Conservation (phyloP, 306 rosid species). For the Boehmeria nivea region DNA sequence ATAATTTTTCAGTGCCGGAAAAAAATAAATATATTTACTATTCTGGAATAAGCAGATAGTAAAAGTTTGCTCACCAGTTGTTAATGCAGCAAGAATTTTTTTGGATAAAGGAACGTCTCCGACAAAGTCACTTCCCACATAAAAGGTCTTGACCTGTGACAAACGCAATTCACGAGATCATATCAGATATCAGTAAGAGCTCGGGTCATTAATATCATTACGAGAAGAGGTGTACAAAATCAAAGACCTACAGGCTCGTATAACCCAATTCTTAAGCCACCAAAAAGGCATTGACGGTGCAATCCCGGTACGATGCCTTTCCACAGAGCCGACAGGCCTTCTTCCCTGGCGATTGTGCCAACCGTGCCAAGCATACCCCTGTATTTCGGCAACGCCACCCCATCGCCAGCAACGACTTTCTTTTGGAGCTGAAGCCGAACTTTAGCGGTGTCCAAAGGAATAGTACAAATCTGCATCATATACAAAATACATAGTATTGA, state of each 20-base stretch:
- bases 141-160: constrained; percentile 68
- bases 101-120: constrained; percentile 89
- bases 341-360: constrained; percentile 91
- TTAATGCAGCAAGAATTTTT: constrained; percentile 87
- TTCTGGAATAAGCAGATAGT: no score
- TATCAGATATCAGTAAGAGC: constrained; percentile 19
- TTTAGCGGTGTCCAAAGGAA: constrained; percentile 97
- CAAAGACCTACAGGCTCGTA: constrained; percentile 79
- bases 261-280: constrained; percentile 86
- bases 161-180: constrained; percentile 13
- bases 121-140: constrained; percentile 73
- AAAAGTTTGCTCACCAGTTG: constrained; percentile 57
- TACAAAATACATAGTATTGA: neutral
- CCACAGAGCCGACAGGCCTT: constrained; percentile 83
- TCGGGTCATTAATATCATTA: constrained; percentile 8
- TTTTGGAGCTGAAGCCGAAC: constrained; percentile 97
- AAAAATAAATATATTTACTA: neutral
- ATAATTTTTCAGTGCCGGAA: no score
- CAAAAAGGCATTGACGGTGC: constrained; percentile 86
- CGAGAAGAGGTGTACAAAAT: constrained; percentile 2
- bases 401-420: constrained; percentile 58
- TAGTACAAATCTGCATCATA: constrained; percentile 61
- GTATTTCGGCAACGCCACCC: constrained; percentile 63
- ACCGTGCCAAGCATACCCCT: constrained; percentile 92
- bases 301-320: constrained; percentile 93